Percentiles rank a stretch among this genome's conserved stretches.
phyloP scores from a whole-genome alignment of 2,329 filamentous ascomycete genomes.

The Neofusicoccum sp. region DNA sequence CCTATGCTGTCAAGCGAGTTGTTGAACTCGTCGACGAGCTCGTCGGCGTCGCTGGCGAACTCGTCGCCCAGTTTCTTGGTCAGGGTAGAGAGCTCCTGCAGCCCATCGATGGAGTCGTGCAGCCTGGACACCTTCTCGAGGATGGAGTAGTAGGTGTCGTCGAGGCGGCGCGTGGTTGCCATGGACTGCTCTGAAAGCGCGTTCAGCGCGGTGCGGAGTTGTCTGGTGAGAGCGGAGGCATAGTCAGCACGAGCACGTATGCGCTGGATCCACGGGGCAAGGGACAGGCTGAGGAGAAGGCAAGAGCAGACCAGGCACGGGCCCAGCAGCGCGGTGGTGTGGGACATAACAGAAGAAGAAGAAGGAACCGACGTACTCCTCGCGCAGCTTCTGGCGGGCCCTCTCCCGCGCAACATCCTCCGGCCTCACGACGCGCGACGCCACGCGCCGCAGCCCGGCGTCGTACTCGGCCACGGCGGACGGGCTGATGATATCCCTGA shows the following conservation, averaged over 20 bases:
- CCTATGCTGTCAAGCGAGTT: conserved; percentile 63
- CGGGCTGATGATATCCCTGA: conserved; percentile 4
- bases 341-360: neutral
- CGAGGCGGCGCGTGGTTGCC: conserved; percentile 65
- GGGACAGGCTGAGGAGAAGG: neutral
- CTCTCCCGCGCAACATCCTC: conserved; percentile 45
- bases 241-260: conserved; percentile 26
- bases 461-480: conserved; percentile 8
- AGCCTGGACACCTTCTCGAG: conserved; percentile 68
- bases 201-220: conserved; percentile 45
- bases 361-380: conserved; percentile 35
- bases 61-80: conserved; percentile 60
- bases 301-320: neutral
- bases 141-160: conserved; percentile 74
- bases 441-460: neutral
- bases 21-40: conserved; percentile 62
- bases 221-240: conserved; percentile 28
- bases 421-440: conserved; percentile 36
- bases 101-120: conserved; percentile 63
- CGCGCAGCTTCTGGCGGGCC: conserved; percentile 37
- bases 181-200: conserved; percentile 62
- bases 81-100: conserved; percentile 68
- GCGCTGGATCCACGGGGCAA: neutral
- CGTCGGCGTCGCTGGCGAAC: conserved; percentile 63
- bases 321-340: neutral